A percentile compares a stretch with the other conserved stretches of the same genome.
phyloP scores from a whole-genome alignment of 441 rosid genomes.

The Pelargonium citronellum region DNA sequence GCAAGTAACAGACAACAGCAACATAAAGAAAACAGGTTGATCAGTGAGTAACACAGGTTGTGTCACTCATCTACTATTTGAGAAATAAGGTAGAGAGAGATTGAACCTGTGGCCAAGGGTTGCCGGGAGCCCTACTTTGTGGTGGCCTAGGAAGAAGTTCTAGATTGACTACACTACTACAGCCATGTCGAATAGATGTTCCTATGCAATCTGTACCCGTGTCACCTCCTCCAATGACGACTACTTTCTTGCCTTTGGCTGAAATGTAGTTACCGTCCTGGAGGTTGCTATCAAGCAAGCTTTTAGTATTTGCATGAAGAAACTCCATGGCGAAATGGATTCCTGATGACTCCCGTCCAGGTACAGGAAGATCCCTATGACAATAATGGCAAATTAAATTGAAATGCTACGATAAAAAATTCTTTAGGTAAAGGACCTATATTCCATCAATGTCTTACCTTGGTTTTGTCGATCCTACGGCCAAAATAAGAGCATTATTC shows the following conservation, averaged over 20 bases:
- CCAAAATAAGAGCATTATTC: constrained; percentile 82
- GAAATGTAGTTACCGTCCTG: constrained; percentile 84
- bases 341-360: constrained; percentile 83
- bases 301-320: constrained; percentile 92
- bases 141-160: constrained; percentile 99
- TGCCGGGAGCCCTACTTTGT: constrained; percentile 77
- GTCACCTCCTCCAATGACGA: constrained; percentile 99
- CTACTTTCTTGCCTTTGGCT: constrained; percentile 90
- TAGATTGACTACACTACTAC: constrained; percentile 65
- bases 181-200: constrained; percentile 97
- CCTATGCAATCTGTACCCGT: constrained; percentile 99
- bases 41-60: no score
- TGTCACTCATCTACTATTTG: no score
- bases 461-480: constrained; percentile 97
- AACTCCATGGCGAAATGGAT: constrained; percentile 98
- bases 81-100: neutral
- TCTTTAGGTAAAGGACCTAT: no score
- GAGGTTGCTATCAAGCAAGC: constrained; percentile 86
- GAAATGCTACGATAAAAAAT: no score
- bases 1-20: no score
- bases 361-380: constrained; percentile 95
- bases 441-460: no score
- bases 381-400: constrained; percentile 17
- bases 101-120: constrained; percentile 99
- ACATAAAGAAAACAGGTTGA: no score